Conservation (phyloP, 2,329 filamentous ascomycete genomes). For the Aspergillus sp. region DNA sequence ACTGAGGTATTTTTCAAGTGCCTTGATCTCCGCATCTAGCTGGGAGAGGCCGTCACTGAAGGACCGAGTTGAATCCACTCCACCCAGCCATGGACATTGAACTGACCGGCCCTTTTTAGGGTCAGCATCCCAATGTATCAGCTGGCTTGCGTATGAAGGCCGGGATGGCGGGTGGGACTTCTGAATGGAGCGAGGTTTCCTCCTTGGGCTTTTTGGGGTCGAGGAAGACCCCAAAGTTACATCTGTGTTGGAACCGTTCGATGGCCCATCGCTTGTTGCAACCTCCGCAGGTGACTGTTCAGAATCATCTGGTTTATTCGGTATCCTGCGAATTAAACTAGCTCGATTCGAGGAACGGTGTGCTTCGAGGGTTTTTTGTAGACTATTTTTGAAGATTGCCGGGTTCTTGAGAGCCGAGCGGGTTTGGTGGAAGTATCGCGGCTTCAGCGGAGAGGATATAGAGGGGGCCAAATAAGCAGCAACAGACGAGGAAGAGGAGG, state of each 20-base stretch:
- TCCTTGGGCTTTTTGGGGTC: not conserved
- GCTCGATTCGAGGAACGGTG: slow-evolving; percentile 43
- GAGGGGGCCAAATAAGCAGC: not conserved
- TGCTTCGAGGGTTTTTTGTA: slow-evolving; percentile 43
- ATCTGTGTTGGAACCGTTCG: slow-evolving; percentile 2
- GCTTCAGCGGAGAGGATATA: not conserved
- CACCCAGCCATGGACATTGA: slow-evolving; percentile 38
- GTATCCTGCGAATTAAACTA: slow-evolving; percentile 37
- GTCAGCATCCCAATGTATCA: slow-evolving; percentile 2
- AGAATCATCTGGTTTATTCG: slow-evolving; percentile 14
- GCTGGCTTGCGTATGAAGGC: not conserved
- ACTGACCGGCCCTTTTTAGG: slow-evolving; percentile 12
- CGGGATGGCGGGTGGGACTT: not conserved
- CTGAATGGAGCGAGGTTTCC: not conserved
- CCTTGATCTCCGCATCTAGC: slow-evolving; percentile 50
- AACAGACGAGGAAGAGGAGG: not conserved
- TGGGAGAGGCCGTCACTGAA: slow-evolving; percentile 27
- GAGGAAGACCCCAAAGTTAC: not conserved
- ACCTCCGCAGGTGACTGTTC: slow-evolving; percentile 1
- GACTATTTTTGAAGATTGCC: slow-evolving; percentile 35
- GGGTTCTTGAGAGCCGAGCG: slow-evolving; percentile 16
- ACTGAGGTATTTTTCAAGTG: slow-evolving; percentile 48
- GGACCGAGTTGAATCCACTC: slow-evolving; percentile 17
- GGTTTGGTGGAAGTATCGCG: slow-evolving; percentile 16
- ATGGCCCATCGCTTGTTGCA: not conserved